Percentiles rank a stretch among this genome's conserved stretches.
These are phyloP conservation scores for Eucalyptus globulus DNA, from an alignment of 345 rosid genomes.

Conservation along the genomic window DNA sequence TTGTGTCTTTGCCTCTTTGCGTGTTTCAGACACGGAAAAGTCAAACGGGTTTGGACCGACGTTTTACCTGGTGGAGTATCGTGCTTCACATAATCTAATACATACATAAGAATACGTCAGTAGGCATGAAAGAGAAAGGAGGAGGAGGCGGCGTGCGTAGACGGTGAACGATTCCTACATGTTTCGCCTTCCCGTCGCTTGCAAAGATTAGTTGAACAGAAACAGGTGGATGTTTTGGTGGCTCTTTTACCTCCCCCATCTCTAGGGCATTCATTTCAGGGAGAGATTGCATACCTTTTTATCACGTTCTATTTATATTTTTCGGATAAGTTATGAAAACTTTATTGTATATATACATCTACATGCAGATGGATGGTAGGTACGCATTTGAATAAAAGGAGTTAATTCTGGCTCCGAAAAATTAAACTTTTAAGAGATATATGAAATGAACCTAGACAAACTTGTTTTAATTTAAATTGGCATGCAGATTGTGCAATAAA, in stretches of 20 bases:
- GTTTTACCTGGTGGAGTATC: not conserved
- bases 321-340: not conserved
- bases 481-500: not conserved
- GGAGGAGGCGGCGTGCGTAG: not conserved
- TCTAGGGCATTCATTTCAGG: conserved; percentile 3
- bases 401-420: not conserved
- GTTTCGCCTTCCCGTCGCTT: not conserved
- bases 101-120: not conserved
- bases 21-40: not conserved
- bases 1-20: not conserved
- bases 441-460: not conserved
- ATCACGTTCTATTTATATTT: not conserved
- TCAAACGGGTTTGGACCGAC: not conserved
- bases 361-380: not conserved
- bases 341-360: not conserved
- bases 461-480: not conserved
- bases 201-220: conserved; percentile 48
- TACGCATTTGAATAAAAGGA: not conserved
- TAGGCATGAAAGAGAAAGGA: not conserved
- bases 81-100: not conserved
- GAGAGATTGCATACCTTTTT: not conserved
- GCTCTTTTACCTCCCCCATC: not conserved
- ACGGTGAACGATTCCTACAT: not conserved
- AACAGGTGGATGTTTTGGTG: conserved; percentile 54
- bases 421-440: not conserved